These are phyloP conservation scores for Centaurea solstitialis DNA, from an alignment of 129 eudicot species.

Conservation along the genomic window DNA sequence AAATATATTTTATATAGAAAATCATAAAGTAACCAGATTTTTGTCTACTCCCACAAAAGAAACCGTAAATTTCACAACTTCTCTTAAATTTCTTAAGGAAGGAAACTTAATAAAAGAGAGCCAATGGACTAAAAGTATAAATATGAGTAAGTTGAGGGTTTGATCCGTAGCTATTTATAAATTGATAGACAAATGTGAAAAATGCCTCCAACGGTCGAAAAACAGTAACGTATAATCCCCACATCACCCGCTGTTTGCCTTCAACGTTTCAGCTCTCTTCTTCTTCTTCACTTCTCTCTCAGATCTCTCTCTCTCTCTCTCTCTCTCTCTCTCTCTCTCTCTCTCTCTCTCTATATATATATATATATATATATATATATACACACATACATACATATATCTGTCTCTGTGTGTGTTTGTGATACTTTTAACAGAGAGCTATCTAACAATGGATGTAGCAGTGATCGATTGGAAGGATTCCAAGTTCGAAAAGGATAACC, in stretches of 20 bases:
- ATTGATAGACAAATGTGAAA: slow-evolving; percentile 1
- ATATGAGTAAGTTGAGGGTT: not conserved
- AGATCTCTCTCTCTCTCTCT: not conserved
- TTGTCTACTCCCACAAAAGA: no score
- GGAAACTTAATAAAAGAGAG: not conserved
- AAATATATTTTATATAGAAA: no score
- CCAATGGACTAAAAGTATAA: not conserved
- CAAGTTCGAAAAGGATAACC: slow-evolving; percentile 56
- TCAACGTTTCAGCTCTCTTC: slow-evolving; percentile 15
- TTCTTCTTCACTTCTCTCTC: slow-evolving; percentile 16
- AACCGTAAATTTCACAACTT: not conserved
- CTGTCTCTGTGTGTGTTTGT: no score
- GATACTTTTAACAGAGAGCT: not conserved
- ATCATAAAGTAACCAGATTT: no score
- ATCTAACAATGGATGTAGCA: slow-evolving; percentile 63
- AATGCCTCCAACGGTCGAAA: slow-evolving; percentile 38
- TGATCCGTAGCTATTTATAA: not conserved
- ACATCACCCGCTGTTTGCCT: slow-evolving; percentile 13
- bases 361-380: no score
- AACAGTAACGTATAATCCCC: slow-evolving; percentile 34
- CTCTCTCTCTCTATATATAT: no score
- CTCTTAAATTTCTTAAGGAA: not conserved
- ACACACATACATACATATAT: no score
- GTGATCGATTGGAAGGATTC: slow-evolving; percentile 81
- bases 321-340: slow-evolving; percentile 1